Conservation (phyloP, 1,139 yeast genomes). For the Magnusiomyces paraingens region DNA sequence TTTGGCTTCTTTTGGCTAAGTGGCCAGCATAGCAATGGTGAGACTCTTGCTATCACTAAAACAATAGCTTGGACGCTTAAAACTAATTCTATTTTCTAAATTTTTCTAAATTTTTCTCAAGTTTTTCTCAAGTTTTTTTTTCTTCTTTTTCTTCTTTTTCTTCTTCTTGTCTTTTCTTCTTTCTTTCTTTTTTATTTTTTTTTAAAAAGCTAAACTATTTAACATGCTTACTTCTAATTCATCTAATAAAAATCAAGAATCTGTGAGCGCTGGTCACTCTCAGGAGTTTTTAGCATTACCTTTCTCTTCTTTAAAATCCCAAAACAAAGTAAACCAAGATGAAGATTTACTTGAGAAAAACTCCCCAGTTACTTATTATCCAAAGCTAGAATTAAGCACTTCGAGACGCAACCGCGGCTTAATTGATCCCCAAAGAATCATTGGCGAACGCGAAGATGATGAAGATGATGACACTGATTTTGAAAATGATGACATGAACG, state of each 20-base stretch:
- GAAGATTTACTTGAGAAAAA: not conserved
- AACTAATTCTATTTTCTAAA: no score
- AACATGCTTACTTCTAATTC: not conserved
- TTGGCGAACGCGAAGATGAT: not conserved
- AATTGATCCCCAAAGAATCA: not conserved
- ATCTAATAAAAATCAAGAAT: not conserved
- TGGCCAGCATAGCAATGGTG: no score
- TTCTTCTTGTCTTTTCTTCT: no score
- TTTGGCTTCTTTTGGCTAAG: no score
- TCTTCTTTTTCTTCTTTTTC: not conserved
- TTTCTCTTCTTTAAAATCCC: not conserved
- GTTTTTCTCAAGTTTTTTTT: not conserved
- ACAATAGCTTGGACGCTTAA: no score
- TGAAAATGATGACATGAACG: no score
- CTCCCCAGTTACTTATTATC: not conserved
- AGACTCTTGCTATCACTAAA: no score
- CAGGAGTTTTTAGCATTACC: no score
- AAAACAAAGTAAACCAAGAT: not conserved
- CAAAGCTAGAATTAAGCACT: not conserved
- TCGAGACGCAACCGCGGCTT: not conserved
- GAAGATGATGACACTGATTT: not conserved
- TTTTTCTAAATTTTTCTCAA: no score
- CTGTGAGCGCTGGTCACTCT: no score
- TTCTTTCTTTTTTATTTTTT: not conserved
- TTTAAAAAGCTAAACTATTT: not conserved